phyloP scores from a whole-genome alignment of 768 basidiomycete genomes.

The Crassisporium funariophilum region DNA sequence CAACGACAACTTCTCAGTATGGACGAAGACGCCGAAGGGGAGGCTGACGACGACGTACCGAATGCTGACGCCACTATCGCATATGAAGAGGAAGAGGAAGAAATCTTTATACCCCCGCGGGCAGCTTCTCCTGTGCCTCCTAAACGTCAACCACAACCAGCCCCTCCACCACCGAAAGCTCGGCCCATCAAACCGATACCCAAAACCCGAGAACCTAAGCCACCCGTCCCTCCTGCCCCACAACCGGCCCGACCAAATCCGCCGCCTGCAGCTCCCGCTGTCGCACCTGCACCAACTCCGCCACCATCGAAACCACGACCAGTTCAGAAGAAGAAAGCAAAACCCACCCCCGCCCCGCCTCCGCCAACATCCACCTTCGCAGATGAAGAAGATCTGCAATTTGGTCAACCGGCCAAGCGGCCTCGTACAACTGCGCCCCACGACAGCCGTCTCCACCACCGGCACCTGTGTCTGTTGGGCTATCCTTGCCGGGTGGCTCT shows the following conservation, averaged over 20 bases:
- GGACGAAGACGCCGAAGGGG: slow-evolving; percentile 33
- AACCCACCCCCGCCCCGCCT: slow-evolving; percentile 31
- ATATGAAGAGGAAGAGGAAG: slow-evolving; percentile 34
- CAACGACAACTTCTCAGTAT: slow-evolving; percentile 9
- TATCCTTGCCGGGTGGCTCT: not conserved
- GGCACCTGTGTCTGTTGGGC: not conserved
- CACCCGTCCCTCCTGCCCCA: slow-evolving; percentile 38
- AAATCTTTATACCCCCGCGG: slow-evolving; percentile 32
- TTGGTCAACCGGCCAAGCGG: slow-evolving; percentile 9
- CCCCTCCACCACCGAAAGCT: slow-evolving; percentile 29
- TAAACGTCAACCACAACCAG: slow-evolving; percentile 35
- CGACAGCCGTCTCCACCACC: slow-evolving; percentile 19
- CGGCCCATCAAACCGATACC: slow-evolving; percentile 30
- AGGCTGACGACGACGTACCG: slow-evolving; percentile 42
- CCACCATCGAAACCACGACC: slow-evolving; percentile 15
- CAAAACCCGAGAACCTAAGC: slow-evolving; percentile 23
- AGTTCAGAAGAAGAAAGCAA: slow-evolving; percentile 12
- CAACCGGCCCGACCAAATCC: slow-evolving; percentile 12
- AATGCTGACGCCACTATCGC: slow-evolving; percentile 3
- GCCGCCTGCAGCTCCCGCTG: slow-evolving; percentile 15
- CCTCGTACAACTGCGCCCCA: slow-evolving; percentile 8
- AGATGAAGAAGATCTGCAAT: slow-evolving; percentile 6
- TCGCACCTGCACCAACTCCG: slow-evolving; percentile 12
- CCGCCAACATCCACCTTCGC: slow-evolving; percentile 23
- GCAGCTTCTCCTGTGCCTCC: slow-evolving; percentile 30